Conservation (phyloP, 73 alveolate genomes). For the Tetrahymena borealis region DNA sequence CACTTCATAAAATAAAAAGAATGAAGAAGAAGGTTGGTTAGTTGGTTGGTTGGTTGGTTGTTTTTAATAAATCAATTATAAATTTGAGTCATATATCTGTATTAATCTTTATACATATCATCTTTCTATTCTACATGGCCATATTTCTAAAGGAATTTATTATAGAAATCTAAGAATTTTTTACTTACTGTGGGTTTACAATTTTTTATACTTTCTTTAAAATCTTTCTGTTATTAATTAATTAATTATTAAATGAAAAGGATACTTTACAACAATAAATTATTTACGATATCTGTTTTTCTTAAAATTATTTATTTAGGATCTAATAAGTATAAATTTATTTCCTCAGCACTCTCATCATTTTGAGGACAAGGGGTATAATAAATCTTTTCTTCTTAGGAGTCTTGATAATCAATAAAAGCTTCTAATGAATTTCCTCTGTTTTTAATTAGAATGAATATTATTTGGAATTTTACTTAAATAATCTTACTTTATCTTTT, state of each 20-base stretch:
- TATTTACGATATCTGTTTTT: slow-evolving; percentile 25
- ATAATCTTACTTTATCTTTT: neutral
- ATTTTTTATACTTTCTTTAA: slow-evolving; percentile 33
- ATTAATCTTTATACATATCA: slow-evolving; percentile 6
- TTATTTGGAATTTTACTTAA: neutral
- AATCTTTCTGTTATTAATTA: slow-evolving; percentile 15
- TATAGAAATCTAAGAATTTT: slow-evolving; percentile 24
- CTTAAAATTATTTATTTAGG: slow-evolving; percentile 25
- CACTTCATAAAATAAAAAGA: no score
- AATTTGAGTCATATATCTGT: neutral
- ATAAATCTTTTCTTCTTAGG: neutral
- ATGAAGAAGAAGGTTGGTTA: no score
- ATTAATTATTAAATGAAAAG: neutral
- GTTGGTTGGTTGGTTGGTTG: no score
- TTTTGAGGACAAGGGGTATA: slow-evolving; percentile 29
- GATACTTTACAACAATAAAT: neutral
- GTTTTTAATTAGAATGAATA: neutral
- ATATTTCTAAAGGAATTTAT: slow-evolving; percentile 33
- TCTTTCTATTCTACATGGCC: slow-evolving; percentile 41
- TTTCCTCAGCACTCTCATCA: slow-evolving; percentile 20
- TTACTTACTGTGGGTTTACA: slow-evolving; percentile 46
- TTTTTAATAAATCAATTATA: neutral
- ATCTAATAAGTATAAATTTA: slow-evolving; percentile 14
- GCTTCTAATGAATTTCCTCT: slow-evolving; percentile 6
- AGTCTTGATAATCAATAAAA: slow-evolving; percentile 4